phyloP scores from a whole-genome alignment of 75 land plant species.

The Pinus tabuliformis region DNA sequence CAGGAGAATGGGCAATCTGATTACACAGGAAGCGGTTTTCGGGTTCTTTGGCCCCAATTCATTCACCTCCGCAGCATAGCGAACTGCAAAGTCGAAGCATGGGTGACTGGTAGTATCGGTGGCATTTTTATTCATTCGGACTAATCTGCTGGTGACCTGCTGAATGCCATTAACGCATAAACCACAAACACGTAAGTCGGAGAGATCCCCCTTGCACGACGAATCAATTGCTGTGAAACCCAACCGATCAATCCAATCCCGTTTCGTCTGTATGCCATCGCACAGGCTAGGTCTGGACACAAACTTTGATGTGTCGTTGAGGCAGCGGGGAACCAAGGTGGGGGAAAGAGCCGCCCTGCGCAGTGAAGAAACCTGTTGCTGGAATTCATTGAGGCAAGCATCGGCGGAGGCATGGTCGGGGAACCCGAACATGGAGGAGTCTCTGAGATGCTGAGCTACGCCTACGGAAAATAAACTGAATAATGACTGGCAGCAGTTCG shows the following conservation, averaged over 20 bases:
- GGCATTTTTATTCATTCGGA: not conserved
- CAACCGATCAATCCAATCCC: conserved; percentile 35
- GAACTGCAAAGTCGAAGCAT: conserved; percentile 45
- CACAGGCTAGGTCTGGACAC: conserved; percentile 12
- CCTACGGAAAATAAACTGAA: not conserved
- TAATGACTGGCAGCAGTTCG: not conserved
- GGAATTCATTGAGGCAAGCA: conserved; percentile 46
- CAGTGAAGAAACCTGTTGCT: too few species aligned
- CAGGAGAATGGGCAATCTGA: too few species aligned
- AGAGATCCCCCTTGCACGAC: conserved; percentile 51
- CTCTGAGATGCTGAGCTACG: conserved; percentile 52
- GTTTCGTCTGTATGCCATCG: conserved; percentile 24
- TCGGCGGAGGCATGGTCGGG: conserved; percentile 41
- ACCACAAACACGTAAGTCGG: conserved; percentile 33
- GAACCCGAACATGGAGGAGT: conserved; percentile 49
- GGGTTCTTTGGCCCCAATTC: conserved; percentile 35
- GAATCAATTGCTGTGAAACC: conserved; percentile 38
- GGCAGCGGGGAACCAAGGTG: too few species aligned
- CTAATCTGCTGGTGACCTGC: not conserved
- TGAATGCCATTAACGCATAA: conserved; percentile 46
- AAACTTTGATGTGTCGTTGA: not conserved
- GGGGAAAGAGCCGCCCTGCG: too few species aligned
- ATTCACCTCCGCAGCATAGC: conserved; percentile 58
- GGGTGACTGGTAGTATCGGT: not conserved
- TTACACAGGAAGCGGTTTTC: conserved; percentile 10